Evolutionary conservation across 305 asterid genomes (phyloP).

Genomic region (Fraxinus dipetala): DNA sequence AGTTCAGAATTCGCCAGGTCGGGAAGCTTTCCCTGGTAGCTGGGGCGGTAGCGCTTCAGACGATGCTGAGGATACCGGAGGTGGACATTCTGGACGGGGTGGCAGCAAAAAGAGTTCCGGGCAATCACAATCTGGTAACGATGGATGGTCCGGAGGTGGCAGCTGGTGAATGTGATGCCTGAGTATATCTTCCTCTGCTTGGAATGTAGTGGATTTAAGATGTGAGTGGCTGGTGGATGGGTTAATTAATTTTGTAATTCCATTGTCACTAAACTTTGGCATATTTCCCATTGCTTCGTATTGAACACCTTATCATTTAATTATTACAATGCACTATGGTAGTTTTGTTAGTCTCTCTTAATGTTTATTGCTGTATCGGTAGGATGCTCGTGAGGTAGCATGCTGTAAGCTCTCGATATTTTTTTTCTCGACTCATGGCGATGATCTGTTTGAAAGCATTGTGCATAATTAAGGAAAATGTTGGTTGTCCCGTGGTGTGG

Average conservation of each 20-base stretch:
- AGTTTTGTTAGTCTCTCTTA: not conserved
- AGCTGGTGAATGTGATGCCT: not conserved
- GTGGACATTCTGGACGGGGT: conserved; percentile 51
- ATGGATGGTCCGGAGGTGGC: conserved; percentile 27
- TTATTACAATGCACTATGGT: not conserved
- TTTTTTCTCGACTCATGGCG: not conserved
- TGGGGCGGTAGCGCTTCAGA: conserved; percentile 31
- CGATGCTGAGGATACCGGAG: conserved; percentile 26
- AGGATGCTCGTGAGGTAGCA: not conserved
- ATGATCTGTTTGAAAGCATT: not conserved
- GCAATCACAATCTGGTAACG: conserved; percentile 28
- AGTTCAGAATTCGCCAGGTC: conserved; percentile 44
- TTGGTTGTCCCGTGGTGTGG: not conserved
- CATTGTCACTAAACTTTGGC: not conserved
- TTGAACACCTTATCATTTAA: not conserved
- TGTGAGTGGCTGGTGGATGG: conserved; percentile 22
- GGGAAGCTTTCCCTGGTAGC: conserved; percentile 44
- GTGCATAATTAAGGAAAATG: not conserved
- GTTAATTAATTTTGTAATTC: not conserved
- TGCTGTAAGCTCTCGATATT: not conserved
- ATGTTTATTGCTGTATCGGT: not conserved
- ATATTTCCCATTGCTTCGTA: not conserved
- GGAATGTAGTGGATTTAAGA: not conserved
- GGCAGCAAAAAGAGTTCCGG: conserved; percentile 35
- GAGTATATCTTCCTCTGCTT: not conserved